Conservation (phyloP, 139 green algal species). For the Yamagishiella unicocca region DNA sequence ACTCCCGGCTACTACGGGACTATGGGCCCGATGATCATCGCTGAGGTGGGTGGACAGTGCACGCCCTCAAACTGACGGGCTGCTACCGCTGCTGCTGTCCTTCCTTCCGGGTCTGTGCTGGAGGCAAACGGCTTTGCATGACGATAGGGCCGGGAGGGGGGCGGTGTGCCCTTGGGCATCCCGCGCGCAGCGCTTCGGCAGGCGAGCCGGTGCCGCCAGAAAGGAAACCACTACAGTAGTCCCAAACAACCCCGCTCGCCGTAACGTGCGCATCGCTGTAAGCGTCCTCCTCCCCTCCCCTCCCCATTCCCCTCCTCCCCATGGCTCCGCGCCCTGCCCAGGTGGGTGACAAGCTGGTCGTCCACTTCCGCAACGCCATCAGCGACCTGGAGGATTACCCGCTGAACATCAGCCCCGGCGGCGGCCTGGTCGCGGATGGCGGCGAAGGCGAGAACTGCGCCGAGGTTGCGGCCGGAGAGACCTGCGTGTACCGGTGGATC, state of each 20-base stretch:
- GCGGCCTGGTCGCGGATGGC: neutral
- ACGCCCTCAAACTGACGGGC: no score
- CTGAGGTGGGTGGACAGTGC: slow-evolving; percentile 46
- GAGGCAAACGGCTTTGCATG: no score
- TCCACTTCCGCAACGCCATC: slow-evolving; percentile 61
- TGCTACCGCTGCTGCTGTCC: no score
- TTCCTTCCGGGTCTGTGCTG: no score
- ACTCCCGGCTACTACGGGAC: slow-evolving; percentile 36
- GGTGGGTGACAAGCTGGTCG: slow-evolving; percentile 73
- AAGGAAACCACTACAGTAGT: no score
- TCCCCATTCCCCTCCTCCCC: neutral
- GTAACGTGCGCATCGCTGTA: neutral
- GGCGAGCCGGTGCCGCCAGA: no score
- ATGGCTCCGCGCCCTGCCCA: neutral
- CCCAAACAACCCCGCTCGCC: neutral
- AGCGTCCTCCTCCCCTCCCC: neutral
- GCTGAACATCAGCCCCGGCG: slow-evolving; percentile 25
- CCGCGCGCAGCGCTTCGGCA: no score
- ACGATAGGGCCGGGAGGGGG: no score
- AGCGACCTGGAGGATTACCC: neutral
- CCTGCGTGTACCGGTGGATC: slow-evolving; percentile 42
- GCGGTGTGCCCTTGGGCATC: no score
- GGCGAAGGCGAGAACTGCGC: neutral
- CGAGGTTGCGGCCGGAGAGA: slow-evolving; percentile 1
- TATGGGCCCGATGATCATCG: slow-evolving; percentile 62